Evolutionary conservation across 1,139 yeast genomes (phyloP), one percentile per base, ranked within the genome.

Genomic region (Geotrichum klebahnii): DNA sequence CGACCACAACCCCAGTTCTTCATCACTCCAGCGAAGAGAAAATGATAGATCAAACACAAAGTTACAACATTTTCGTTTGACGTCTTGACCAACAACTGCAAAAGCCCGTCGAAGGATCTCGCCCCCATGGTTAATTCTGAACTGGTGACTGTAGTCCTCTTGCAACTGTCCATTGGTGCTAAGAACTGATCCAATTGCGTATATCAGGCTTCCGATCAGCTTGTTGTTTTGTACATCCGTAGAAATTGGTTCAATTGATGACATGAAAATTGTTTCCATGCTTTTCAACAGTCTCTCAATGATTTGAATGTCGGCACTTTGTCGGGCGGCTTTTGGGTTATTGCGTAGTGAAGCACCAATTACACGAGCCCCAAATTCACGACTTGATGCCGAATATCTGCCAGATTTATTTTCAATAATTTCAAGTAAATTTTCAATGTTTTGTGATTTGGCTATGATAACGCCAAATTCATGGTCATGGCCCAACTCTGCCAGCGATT

Each of bases 381-480:
- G 29, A 26, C 44, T 66, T 58, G 36, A 62, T 52, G 16, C 42
- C 34, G 29, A 26, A 12, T 56, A 19, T 3, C 53, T 44, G 4
- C 53, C 57, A 24, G 53, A 55, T 1, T 48, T 38, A 47, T 56
- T 53, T 31, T 55, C 50, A 29, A 59, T 51, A 6, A 67, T 52
- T 8, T 60, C 55, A 22, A 66, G 48, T 36, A 68, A 53, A 10
- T 52, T 51, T 10, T 52, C 51, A 2, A 59, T 59, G 34, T 26
- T 26, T 26, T 54, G 56, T 14, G 62, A 51, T 12, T 61, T 62
- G 17, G 68, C 65, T 37, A 76, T 60, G 29, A 68, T 69, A 2
- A 68, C 70, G 1, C 92, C 92, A 57, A 74, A 76, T 51, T 84
- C 86, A 24, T 76, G 64, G 57, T 82, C 90, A 58, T 84, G 87